phyloP scores from a whole-genome alignment of 192 early-diverging fungal genomes.

The Coemansia sp. region DNA sequence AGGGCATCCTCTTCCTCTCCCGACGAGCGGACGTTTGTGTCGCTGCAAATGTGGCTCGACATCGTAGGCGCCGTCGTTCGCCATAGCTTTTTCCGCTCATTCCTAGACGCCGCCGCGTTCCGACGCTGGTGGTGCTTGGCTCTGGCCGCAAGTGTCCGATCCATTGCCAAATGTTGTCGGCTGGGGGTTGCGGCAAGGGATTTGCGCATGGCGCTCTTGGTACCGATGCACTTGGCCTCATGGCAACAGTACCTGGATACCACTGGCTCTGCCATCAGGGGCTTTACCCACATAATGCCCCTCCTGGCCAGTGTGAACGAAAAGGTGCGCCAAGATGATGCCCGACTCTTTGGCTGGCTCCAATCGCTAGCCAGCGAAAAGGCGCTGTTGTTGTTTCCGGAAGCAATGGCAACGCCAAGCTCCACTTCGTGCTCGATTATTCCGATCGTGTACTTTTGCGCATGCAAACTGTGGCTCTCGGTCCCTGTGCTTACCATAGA shows the following conservation, averaged over 20 bases:
- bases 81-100: conserved; percentile 40
- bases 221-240: conserved; percentile 35
- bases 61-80: conserved; percentile 29
- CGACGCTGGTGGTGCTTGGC: conserved; percentile 37
- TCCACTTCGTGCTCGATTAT: conserved; percentile 20
- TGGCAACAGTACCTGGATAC: conserved; percentile 29
- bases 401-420: background rate
- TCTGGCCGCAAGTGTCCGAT: conserved; percentile 18
- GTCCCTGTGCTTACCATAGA: background rate
- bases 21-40: conserved; percentile 2
- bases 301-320: background rate
- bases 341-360: conserved; percentile 13
- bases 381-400: background rate
- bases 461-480: conserved; percentile 28
- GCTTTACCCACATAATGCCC: background rate
- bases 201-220: conserved; percentile 16
- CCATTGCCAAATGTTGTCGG: background rate
- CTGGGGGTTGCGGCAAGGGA: too few species aligned
- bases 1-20: too few species aligned
- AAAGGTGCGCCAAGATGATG: background rate
- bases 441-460: conserved; percentile 25
- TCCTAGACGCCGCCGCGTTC: conserved; percentile 10
- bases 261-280: background rate
- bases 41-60: conserved; percentile 46
- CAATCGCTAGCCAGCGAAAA: background rate